phyloP scores from a whole-genome alignment of 2,329 filamentous ascomycete genomes.

The Sordariomycetes sp. region DNA sequence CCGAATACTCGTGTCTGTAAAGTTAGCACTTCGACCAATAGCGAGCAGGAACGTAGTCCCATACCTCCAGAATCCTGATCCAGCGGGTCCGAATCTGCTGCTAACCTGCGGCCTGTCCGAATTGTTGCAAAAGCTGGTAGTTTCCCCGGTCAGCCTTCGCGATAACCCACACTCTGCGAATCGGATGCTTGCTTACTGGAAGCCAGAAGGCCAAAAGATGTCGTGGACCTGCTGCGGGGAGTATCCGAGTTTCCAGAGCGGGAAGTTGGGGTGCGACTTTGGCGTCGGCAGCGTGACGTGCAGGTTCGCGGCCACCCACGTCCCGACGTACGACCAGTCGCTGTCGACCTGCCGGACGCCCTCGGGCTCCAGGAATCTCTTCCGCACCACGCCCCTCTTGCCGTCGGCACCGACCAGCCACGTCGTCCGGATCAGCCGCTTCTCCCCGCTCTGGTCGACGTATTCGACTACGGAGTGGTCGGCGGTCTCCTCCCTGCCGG shows the following conservation, averaged over 20 bases:
- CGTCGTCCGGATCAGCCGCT: background rate
- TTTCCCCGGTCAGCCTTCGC: too few relatives aligned
- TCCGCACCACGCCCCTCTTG: constrained; percentile 32
- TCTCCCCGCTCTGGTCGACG: background rate
- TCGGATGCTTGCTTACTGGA: background rate
- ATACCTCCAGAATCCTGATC: constrained; percentile 1
- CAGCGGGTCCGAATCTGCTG: background rate
- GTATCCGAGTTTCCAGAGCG: constrained; percentile 33
- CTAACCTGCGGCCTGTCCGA: background rate
- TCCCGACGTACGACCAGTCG: constrained; percentile 22
- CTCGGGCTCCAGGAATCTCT: constrained; percentile 30
- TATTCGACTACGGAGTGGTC: background rate
- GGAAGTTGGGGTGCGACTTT: constrained; percentile 33
- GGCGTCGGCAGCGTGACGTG: constrained; percentile 29
- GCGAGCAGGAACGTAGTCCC: too few relatives aligned
- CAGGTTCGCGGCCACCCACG: constrained; percentile 37
- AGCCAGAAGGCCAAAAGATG: constrained; percentile 28
- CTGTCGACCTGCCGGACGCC: constrained; percentile 23
- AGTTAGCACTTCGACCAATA: too few relatives aligned
- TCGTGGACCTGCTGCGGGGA: constrained; percentile 34
- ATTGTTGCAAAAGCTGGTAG: constrained; percentile 1
- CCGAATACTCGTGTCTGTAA: background rate
- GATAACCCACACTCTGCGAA: background rate
- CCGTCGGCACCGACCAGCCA: constrained; percentile 32
- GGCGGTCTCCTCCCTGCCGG: background rate